These are phyloP conservation scores for Parachaetomium inaequale DNA, from an alignment of 495 filamentous ascomycete genomes.

Conservation along the genomic window DNA sequence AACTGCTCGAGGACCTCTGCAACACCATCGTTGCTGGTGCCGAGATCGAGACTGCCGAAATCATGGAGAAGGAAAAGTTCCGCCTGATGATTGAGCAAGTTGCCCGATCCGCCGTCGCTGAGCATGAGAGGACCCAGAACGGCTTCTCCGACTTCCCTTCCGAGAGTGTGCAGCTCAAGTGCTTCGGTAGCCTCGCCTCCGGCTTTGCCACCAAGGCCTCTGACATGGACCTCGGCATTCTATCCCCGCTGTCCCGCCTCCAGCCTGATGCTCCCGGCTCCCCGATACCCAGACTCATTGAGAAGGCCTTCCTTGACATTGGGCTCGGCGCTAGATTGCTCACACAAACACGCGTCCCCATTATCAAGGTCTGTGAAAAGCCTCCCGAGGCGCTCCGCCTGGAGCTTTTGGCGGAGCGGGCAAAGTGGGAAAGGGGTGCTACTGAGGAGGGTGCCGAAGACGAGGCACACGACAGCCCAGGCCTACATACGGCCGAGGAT, in stretches of 20 bases:
- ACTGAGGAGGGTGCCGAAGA: slow-evolving; percentile 42
- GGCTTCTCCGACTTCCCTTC: slow-evolving; percentile 40
- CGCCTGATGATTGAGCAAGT: slow-evolving; percentile 53
- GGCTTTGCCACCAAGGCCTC: slow-evolving; percentile 70
- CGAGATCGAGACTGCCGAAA: slow-evolving; percentile 52
- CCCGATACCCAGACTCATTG: slow-evolving; percentile 59
- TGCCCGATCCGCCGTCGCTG: slow-evolving; percentile 51
- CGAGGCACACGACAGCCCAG: slow-evolving; percentile 37
- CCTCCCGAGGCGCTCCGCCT: slow-evolving; percentile 51
- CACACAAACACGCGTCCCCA: slow-evolving; percentile 71
- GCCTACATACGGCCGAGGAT: slow-evolving; percentile 4
- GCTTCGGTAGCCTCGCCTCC: slow-evolving; percentile 69
- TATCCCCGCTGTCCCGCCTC: slow-evolving; percentile 51
- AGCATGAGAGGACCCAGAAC: slow-evolving; percentile 44
- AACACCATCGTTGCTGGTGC: slow-evolving; percentile 38
- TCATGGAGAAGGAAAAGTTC: slow-evolving; percentile 60
- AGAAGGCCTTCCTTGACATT: slow-evolving; percentile 63
- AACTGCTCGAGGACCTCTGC: slow-evolving; percentile 46
- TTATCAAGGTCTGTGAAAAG: slow-evolving; percentile 74
- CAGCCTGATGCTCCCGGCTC: slow-evolving; percentile 51
- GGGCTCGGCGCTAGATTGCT: slow-evolving; percentile 68
- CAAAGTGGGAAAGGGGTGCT: slow-evolving; percentile 56
- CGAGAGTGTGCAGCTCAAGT: slow-evolving; percentile 54
- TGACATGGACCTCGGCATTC: slow-evolving; percentile 70
- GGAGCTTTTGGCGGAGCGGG: slow-evolving; percentile 53